Conservation (phyloP, 805 yeast species). For the Grigorovia yakushimaensis region DNA sequence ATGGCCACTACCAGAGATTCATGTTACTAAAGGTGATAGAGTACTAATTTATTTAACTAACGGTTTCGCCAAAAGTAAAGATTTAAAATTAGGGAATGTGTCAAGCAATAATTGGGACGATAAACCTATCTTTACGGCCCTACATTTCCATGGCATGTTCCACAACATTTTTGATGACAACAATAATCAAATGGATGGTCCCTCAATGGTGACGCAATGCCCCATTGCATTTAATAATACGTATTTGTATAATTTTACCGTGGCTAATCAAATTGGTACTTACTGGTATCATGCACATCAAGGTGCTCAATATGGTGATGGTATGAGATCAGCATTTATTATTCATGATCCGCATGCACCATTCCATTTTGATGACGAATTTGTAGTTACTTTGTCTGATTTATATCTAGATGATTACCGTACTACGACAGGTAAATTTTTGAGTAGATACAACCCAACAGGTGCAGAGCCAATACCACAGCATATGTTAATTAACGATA, state of each 20-base stretch:
- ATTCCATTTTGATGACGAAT: slow-evolving; percentile 55
- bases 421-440: slow-evolving; percentile 38
- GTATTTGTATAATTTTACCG: slow-evolving; percentile 59
- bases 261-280: slow-evolving; percentile 60
- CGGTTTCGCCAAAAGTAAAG: slow-evolving; percentile 36
- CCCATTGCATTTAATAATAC: slow-evolving; percentile 65
- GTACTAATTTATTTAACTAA: slow-evolving; percentile 52
- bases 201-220: slow-evolving; percentile 70
- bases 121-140: slow-evolving; percentile 36
- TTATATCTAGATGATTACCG: slow-evolving; percentile 50
- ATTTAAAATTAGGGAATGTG: too few relatives aligned
- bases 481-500: slow-evolving; percentile 53
- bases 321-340: slow-evolving; percentile 58
- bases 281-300: slow-evolving; percentile 80
- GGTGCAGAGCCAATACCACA: slow-evolving; percentile 81
- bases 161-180: slow-evolving; percentile 45
- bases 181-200: slow-evolving; percentile 59
- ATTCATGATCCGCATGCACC: slow-evolving; percentile 49
- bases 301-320: slow-evolving; percentile 72
- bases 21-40: slow-evolving; percentile 55
- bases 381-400: slow-evolving; percentile 47
- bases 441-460: slow-evolving; percentile 64
- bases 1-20: slow-evolving; percentile 68
- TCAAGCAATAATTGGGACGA: slow-evolving; percentile 12
- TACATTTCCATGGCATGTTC: slow-evolving; percentile 75